Evolutionary conservation across 2,329 filamentous ascomycete species (phyloP).

Genomic region (Scedosporium boydii): DNA sequence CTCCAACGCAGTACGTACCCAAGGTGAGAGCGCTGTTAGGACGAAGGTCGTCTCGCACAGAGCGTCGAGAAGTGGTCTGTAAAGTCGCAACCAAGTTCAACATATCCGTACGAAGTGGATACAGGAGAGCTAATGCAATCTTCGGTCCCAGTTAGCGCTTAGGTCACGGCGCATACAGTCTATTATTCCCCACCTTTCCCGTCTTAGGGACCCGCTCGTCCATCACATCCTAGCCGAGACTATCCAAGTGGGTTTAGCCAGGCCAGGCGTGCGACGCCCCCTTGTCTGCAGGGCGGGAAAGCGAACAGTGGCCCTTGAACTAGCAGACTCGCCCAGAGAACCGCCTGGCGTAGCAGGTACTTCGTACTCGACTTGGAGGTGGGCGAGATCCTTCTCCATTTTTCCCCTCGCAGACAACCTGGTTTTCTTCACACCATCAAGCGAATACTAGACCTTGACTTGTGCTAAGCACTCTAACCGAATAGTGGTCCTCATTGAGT

Average conservation of each 20-base stretch:
- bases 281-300: background rate
- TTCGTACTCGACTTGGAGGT: too few relatives aligned
- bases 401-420: too few relatives aligned
- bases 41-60: background rate
- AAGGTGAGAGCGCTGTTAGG: background rate
- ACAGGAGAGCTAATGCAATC: background rate
- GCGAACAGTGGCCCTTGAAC: background rate
- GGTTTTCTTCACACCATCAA: too few relatives aligned
- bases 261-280: background rate
- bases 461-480: too few relatives aligned
- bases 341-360: too few relatives aligned
- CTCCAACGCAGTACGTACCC: background rate
- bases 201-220: background rate
- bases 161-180: background rate
- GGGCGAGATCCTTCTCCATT: too few relatives aligned
- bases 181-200: background rate
- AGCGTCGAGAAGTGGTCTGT: background rate
- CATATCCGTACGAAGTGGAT: too few relatives aligned
- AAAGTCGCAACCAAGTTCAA: background rate
- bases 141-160: background rate
- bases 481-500: too few relatives aligned
- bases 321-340: too few relatives aligned
- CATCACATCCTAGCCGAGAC: background rate
- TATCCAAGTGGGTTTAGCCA: background rate
- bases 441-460: too few relatives aligned